Base-by-base conservation (phyloP, 305 asterid species). In the Fraxinus angustifolia region DNA sequence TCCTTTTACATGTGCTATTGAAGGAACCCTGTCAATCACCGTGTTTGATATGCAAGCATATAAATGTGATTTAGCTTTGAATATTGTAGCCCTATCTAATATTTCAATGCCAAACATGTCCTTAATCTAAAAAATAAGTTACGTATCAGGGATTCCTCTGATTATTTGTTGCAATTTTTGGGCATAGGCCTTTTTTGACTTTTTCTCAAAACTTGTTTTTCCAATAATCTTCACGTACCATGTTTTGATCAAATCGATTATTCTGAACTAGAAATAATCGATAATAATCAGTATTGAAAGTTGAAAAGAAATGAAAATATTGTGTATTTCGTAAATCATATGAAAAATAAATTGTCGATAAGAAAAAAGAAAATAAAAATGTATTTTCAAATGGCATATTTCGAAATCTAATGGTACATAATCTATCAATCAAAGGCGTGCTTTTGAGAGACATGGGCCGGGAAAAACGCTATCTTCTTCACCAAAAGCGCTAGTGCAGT, bases 401-500 rank as follows among this genome's bases (percentile, higher is more conserved):
- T 48, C 60, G 19, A 48, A 48, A 48, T 45, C n/a, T 48, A 50
- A 17, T 56, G 3, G 3, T 56, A 6, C 17, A 21, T 10, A 65
- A n/a, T 2, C 0, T 26, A 7, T 62, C 30, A 21, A 60, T 62
- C n/a, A 26, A 26, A 65, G 35, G 35, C 17, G 72, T 62, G 72
- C 26, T 60, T n/a, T 62, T 23, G 73, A 65, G 73, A 89, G 88
- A 79, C 92, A 89, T 1, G 88, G 82, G n/a, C 86, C 85, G 33
- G 91, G 91, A 38, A 11, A 36, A n/a, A 85, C 86, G 3, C 45
- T 71, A 3, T 6, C 4, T 81, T 89, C 90, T 77, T 73, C 48
- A 21, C 92, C 92, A 67, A 77, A 53, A 71, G 93, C 93, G 40
- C 84, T 85, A 0, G 21, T 82, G 77, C 97, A 92, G 53, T 81